Conservation (phyloP, 306 rosid genomes). For the Vigna reflexopilosa region DNA sequence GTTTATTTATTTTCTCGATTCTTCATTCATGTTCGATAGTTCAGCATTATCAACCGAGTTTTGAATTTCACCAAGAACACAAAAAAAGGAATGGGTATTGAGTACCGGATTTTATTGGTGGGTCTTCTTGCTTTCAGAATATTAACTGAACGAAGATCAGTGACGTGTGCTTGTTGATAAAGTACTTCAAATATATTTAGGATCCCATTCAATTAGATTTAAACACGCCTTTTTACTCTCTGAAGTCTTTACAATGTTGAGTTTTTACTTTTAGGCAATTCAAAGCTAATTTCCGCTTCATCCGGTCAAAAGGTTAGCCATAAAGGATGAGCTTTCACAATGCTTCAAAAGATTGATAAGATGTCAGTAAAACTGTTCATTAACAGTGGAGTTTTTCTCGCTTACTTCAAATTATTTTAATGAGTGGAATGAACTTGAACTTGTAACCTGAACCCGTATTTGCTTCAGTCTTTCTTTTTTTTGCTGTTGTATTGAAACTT, state of each 20-base stretch:
- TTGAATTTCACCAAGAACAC: background rate
- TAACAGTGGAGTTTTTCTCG: background rate
- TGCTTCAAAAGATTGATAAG: background rate
- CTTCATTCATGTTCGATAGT: background rate
- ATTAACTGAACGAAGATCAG: background rate
- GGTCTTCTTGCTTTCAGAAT: conserved; percentile 7
- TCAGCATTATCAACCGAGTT: background rate
- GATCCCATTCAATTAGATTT: too few species aligned
- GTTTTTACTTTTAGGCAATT: too few species aligned
- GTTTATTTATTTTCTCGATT: background rate
- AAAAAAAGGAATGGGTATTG: background rate
- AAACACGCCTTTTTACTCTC: too few species aligned
- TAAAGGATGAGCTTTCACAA: conserved; percentile 17
- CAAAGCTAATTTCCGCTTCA: background rate
- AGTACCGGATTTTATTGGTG: conserved; percentile 9
- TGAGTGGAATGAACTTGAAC: background rate
- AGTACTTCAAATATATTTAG: background rate
- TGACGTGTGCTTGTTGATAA: background rate
- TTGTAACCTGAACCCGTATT: background rate
- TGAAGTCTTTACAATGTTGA: background rate
- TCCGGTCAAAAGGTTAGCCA: conserved; percentile 1
- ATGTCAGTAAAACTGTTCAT: background rate
- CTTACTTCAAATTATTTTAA: background rate
- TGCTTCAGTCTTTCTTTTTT: background rate
- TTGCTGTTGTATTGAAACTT: background rate